Evolutionary conservation across 225 moss, liverwort and hornwort species (phyloP), one percentile per base, ranked within the genome.

Genomic region (Physcomitrium patens): DNA sequence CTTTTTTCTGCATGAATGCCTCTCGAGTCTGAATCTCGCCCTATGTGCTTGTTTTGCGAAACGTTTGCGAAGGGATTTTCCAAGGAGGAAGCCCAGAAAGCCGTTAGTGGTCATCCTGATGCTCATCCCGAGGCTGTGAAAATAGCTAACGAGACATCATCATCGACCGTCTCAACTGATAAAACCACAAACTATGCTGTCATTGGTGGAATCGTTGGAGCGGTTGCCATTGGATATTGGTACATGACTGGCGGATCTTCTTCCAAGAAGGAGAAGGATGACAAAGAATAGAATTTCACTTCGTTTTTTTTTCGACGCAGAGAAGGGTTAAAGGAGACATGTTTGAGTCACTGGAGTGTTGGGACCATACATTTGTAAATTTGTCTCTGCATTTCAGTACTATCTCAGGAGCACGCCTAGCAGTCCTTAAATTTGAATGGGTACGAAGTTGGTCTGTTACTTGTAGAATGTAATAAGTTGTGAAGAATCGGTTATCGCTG

Each of bases 131-230:
- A 80, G 49, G 85, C 88, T 24, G 75, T 84, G 31, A 84, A 80
- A 65, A 75, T 83, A 44, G 60, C 59, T 24, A 75, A 76, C 8
- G 85, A 88, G 73, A 13, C 72, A 37, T 8, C 83, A 20, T 80
- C 83, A 65, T 59, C 83, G 4, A 72, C 72, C 19, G 16, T 70
- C 52, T 85, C 85, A 50, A 76, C 63, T 13, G 85, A 88, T 73
- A 80, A 77, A 69, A 80, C 42, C 45, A 73, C 80, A 46, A 88
- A 88, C 80, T 88, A 85, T 53, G 88, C 88, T 44, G 85, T 85
- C 66, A 85, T 88, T 70, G 88, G 85, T 71, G 88, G 88, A 78
- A 73, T 88, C 56, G 22, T 85, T 44, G 88, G 88, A 73, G 88
- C 12, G 23, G 37, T 83, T 73, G 88, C 85, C 16, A 10, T 88